These are phyloP conservation scores for Saturnispora mendoncae DNA, from an alignment of 805 yeast species.

Conservation along the genomic window DNA sequence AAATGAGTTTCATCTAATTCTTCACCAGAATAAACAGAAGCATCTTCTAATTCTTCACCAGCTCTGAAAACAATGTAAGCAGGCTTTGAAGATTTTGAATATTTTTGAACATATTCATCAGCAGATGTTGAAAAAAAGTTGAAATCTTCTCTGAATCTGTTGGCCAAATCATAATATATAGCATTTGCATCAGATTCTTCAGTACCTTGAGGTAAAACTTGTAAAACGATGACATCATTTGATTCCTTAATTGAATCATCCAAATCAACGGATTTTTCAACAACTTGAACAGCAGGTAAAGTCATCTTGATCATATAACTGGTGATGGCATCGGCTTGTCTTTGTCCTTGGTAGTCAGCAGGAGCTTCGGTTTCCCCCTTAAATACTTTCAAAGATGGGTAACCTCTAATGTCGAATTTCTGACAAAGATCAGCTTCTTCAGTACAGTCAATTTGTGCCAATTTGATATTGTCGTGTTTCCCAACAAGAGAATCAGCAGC, in stretches of 20 bases:
- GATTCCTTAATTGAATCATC: slow-evolving; percentile 37
- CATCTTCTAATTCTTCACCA: slow-evolving; percentile 37
- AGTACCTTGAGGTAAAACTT: slow-evolving; percentile 31
- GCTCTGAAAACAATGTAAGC: slow-evolving; percentile 42
- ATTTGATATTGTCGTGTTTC: slow-evolving; percentile 43
- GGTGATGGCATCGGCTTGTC: slow-evolving; percentile 71
- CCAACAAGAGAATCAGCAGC: slow-evolving; percentile 61
- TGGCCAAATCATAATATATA: slow-evolving; percentile 59
- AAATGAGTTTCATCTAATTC: slow-evolving; percentile 32
- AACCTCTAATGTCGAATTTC: slow-evolving; percentile 63
- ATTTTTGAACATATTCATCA: slow-evolving; percentile 29
- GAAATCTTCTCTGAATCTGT: slow-evolving; percentile 51
- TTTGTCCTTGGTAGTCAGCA: slow-evolving; percentile 73
- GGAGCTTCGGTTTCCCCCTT: slow-evolving; percentile 40
- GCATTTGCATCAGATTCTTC: slow-evolving; percentile 35
- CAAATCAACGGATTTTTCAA: slow-evolving; percentile 41
- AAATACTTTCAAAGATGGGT: slow-evolving; percentile 76
- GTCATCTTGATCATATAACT: slow-evolving; percentile 74
- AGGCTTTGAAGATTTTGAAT: slow-evolving; percentile 29
- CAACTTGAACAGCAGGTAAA: slow-evolving; percentile 59
- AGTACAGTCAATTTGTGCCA: slow-evolving; percentile 84
- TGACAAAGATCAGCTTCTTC: slow-evolving; percentile 65
- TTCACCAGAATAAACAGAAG: slow-evolving; percentile 35
- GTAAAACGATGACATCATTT: slow-evolving; percentile 48
- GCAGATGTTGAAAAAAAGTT: slow-evolving; percentile 45